Conservation (phyloP, 2,329 filamentous ascomycete species). For the Hymenoscyphus salicellus region DNA sequence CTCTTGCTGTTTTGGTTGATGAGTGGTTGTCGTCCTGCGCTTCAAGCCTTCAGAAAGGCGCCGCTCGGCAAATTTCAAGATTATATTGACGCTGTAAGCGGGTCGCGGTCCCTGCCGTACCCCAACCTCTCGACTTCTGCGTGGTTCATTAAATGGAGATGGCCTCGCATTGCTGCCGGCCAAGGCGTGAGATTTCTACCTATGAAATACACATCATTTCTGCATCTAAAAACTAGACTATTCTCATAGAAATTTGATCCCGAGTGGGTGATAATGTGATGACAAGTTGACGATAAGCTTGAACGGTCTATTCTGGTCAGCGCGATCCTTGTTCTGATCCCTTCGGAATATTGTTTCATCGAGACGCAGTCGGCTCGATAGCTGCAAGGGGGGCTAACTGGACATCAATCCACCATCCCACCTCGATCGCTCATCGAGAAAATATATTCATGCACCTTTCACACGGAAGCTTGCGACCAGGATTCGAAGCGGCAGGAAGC, state of each 20-base stretch:
- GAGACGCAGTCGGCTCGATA: conserved; percentile 25
- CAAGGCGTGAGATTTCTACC: not conserved
- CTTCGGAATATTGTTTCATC: conserved; percentile 34
- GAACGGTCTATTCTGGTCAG: conserved; percentile 21
- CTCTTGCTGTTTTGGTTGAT: conserved; percentile 1
- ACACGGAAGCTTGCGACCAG: conserved; percentile 17
- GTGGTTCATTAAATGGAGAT: not conserved
- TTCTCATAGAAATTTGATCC: not conserved
- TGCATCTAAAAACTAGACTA: not conserved
- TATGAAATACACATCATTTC: not conserved
- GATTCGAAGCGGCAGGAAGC: conserved; percentile 21
- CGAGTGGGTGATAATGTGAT: not conserved
- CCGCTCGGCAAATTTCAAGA: conserved; percentile 26
- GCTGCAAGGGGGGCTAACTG: conserved; percentile 15
- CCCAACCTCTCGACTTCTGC: conserved; percentile 1
- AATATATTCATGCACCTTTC: conserved; percentile 21
- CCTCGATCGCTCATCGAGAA: conserved; percentile 17
- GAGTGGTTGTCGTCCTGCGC: conserved; percentile 16
- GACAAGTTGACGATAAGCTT: conserved; percentile 2
- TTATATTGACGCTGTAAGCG: conserved; percentile 27
- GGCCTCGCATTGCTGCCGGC: not conserved
- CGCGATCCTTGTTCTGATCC: conserved; percentile 20
- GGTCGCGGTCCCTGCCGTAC: conserved; percentile 1
- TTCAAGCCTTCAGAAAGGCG: conserved; percentile 27
- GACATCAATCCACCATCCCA: conserved; percentile 15